These are phyloP conservation scores for Shiraia sp. DNA, from an alignment of 2,329 filamentous ascomycete genomes.

Conservation along the genomic window DNA sequence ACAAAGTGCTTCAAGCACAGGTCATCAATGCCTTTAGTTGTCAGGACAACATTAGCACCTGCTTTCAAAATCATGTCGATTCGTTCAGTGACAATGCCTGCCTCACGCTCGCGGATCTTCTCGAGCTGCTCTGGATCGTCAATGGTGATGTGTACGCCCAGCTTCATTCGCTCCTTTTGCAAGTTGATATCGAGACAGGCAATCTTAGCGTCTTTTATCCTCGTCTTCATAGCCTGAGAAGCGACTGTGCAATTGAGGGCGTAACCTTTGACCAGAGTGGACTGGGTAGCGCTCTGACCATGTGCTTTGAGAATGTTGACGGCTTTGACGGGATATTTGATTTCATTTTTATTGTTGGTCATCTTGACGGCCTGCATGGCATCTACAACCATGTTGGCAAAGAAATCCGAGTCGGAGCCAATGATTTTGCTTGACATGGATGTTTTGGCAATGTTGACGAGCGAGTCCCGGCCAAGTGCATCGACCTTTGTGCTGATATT, in stretches of 20 bases:
- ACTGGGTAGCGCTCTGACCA: slow-evolving; percentile 88
- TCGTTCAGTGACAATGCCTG: slow-evolving; percentile 89
- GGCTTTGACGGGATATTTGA: slow-evolving; percentile 97
- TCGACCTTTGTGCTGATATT: slow-evolving; percentile 97
- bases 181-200: slow-evolving; percentile 97
- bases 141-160: slow-evolving; percentile 96
- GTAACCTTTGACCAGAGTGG: slow-evolving; percentile 90
- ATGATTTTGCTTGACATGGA: slow-evolving; percentile 99
- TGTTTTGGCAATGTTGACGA: slow-evolving; percentile 95
- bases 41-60: slow-evolving; percentile 93
- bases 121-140: slow-evolving; percentile 97
- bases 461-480: slow-evolving; percentile 82
- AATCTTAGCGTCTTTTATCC: slow-evolving; percentile 92
- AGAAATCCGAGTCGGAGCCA: slow-evolving; percentile 93
- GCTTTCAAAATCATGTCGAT: slow-evolving; percentile 98
- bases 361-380: slow-evolving; percentile 94
- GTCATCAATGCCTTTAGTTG: slow-evolving; percentile 98
- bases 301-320: slow-evolving; percentile 99
- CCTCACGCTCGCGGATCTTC: slow-evolving; percentile 91
- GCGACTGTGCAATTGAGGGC: slow-evolving; percentile 98
- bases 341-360: slow-evolving; percentile 85
- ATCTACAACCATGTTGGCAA: slow-evolving; percentile 95
- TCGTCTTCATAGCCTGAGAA: slow-evolving; percentile 95
- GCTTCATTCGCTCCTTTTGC: slow-evolving; percentile 98
- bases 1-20: slow-evolving; percentile 92